Evolutionary conservation across 305 asterid species (phyloP), one percentile per base, ranked within the genome.

Genomic region (Fraxinus floribunda): DNA sequence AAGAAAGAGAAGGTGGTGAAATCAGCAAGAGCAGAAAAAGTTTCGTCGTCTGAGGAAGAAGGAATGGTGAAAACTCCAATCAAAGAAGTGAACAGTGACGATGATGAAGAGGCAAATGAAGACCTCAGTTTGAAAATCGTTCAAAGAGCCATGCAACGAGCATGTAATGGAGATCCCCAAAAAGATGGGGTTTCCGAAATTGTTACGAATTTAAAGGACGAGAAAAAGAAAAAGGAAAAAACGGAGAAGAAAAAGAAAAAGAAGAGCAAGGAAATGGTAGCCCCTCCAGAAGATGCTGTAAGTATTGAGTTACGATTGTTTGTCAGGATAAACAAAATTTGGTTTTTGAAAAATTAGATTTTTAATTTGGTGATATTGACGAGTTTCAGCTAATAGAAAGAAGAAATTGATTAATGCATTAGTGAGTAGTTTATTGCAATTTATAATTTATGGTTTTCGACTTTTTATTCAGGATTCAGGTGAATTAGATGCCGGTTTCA

Each of bases 61-160:
- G 79, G 73, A 77, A 82, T 78, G 82, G 64, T 82, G 78, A 83
- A 74, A 39, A 52, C 73, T 30, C 77, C 83, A 46, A 7, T 24
- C 46, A 87, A 60, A 74, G 81, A 84, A 22, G 73, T 52, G 13
- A 86, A 11, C 26, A 85, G 57, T 22, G 90, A 86, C 29, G 91
- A 89, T 16, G 94, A 91, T 46, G 90, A 60, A 5, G 98, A 92
- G 86, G 97, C 95, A 3, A 92, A 95, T 77, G 98, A 89, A 71
- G 99, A 95, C 79, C 90, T 94, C 34, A 93, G 93, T 79, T 91
- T 91, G 87, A 90, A 87, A 88, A 91, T 95, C 20, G 90, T 94
- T 44, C 90, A 90, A 84, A 94, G 88, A 85, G 88, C 93, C 36
- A 82, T 90, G 84, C 85, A 26, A 82, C 90, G 92, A 46, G 29